Evolutionary conservation across 1,284 basidiomycete genomes (phyloP).

Genomic region (Athelia sp.): DNA sequence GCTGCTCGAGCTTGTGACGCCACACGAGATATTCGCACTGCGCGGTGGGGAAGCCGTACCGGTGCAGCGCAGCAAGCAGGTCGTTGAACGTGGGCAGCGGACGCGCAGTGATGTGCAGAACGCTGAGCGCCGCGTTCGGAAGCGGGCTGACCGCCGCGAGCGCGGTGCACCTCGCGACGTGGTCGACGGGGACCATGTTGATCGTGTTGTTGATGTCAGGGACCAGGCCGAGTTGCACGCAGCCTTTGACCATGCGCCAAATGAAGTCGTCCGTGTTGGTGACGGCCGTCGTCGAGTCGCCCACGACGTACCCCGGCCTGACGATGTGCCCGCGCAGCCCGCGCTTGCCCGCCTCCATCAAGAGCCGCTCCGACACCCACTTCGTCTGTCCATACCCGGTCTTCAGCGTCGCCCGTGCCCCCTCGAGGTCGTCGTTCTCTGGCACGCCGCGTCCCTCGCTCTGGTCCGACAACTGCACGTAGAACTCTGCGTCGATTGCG

Average conservation of each 20-base stretch:
- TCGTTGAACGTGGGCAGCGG: slow-evolving; percentile 91
- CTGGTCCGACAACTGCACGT: slow-evolving; percentile 81
- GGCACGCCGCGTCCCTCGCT: slow-evolving; percentile 63
- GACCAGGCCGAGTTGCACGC: slow-evolving; percentile 90
- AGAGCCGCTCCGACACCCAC: slow-evolving; percentile 95
- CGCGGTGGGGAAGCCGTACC: slow-evolving; percentile 79
- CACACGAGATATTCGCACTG: slow-evolving; percentile 90
- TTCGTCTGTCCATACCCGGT: slow-evolving; percentile 98
- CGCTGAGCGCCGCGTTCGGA: slow-evolving; percentile 49
- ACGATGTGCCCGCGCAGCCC: slow-evolving; percentile 89
- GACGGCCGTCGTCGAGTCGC: slow-evolving; percentile 85
- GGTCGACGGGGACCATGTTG: slow-evolving; percentile 98
- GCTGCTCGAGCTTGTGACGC: slow-evolving; percentile 90
- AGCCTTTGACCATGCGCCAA: slow-evolving; percentile 97
- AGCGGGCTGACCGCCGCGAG: slow-evolving; percentile 64
- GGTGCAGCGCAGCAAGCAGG: slow-evolving; percentile 71
- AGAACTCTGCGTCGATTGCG: slow-evolving; percentile 88
- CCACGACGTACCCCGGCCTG: slow-evolving; percentile 94
- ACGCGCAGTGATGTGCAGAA: slow-evolving; percentile 85
- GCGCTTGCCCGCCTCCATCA: slow-evolving; percentile 86
- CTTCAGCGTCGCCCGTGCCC: slow-evolving; percentile 71
- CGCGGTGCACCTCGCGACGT: slow-evolving; percentile 83
- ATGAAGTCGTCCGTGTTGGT: slow-evolving; percentile 99
- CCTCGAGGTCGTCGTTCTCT: slow-evolving; percentile 90
- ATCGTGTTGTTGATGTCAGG: slow-evolving; percentile 98